A percentile compares a stretch with the other conserved stretches of the same genome.
Evolutionary conservation across 495 filamentous ascomycete species (phyloP).

Genomic region (Cercophora sp.): DNA sequence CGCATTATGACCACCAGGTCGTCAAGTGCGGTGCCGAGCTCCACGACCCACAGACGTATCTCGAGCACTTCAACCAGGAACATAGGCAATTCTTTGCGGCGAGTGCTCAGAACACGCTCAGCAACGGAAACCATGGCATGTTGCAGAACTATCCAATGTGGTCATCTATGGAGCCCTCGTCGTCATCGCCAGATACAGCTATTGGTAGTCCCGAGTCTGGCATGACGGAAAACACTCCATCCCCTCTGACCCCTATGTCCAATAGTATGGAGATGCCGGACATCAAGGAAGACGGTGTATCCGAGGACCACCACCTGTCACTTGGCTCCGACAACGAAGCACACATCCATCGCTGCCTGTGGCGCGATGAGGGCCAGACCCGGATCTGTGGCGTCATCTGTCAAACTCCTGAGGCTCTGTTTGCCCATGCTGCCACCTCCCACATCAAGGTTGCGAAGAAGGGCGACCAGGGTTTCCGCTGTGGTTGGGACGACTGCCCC

Average conservation of each 20-base stretch:
- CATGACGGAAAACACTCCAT: conserved; percentile 23
- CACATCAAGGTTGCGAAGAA: conserved; percentile 33
- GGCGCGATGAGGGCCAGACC: conserved; percentile 23
- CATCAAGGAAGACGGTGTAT: conserved; percentile 8
- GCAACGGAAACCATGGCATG: neutral
- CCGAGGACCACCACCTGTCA: conserved; percentile 17
- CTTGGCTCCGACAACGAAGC: conserved; percentile 12
- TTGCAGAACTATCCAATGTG: conserved; percentile 3
- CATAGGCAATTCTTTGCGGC: conserved; percentile 21
- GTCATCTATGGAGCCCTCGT: conserved; percentile 19
- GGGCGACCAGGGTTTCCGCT: conserved; percentile 29
- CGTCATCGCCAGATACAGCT: conserved; percentile 22
- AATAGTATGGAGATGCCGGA: conserved; percentile 23
- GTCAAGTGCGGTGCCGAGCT: conserved; percentile 30
- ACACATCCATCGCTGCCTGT: conserved; percentile 25
- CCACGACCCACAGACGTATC: conserved; percentile 23
- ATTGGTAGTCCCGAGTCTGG: conserved; percentile 28
- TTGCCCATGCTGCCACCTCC: conserved; percentile 23
- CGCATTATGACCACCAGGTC: conserved; percentile 17
- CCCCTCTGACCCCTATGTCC: conserved; percentile 25
- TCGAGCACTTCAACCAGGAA: conserved; percentile 30
- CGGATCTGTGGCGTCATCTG: conserved; percentile 25
- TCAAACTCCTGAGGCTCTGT: conserved; percentile 25
- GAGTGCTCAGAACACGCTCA: neutral
- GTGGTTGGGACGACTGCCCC: conserved; percentile 34